Base-by-base conservation (phyloP, 129 eudicot species). In the Erigeron canadensis region DNA sequence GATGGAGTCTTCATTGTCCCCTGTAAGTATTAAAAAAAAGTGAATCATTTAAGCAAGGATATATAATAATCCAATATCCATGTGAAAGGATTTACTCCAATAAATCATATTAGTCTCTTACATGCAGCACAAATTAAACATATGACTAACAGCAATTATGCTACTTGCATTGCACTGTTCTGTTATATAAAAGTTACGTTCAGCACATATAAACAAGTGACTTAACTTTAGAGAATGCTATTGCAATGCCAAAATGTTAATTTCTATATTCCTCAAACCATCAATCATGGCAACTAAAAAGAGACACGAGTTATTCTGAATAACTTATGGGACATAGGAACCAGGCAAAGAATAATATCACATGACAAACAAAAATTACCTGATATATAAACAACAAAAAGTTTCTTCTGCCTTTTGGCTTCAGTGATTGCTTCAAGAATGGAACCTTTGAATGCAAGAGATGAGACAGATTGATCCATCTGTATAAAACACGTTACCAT, bases 331-430 rank as follows among this genome's bases (percentile, higher is more conserved):
- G 54, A 41, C 22, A 56, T 65, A 66, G 10, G 48, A 28, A 58
- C 23, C 13, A 62, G 15, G 65, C 4, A 1, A 69, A 16, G 34
- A 40, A 51, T 42, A 60, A 50, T 12, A 21, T 1, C 39, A 48
- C 1, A 22, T 5, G 45, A 61, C 13, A 13, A 3, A 15, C 0
- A 63, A 58, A 38, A 61, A 61, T 38, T 65, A 91, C 97, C 97
- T 80, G 97, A 83, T 45, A 77, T 75, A 73, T 88, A 91, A 60
- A 91, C 97, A 47, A 91, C 87, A 72, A 91, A 91, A 55, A 88
- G 87, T 77, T 91, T 91, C 77, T 86, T 88, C 88, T 84, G 90
- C 43, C 63, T 83, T 72, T 88, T 91, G 74, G 97, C 96, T 85
- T 84, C 86, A 63, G 75, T 43, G 53, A 91, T 84, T 67, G 96